Evolutionary conservation across 2,329 filamentous ascomycete genomes (phyloP), one percentile per base, ranked within the genome.

Genomic region (Clarireedia hainanense): DNA sequence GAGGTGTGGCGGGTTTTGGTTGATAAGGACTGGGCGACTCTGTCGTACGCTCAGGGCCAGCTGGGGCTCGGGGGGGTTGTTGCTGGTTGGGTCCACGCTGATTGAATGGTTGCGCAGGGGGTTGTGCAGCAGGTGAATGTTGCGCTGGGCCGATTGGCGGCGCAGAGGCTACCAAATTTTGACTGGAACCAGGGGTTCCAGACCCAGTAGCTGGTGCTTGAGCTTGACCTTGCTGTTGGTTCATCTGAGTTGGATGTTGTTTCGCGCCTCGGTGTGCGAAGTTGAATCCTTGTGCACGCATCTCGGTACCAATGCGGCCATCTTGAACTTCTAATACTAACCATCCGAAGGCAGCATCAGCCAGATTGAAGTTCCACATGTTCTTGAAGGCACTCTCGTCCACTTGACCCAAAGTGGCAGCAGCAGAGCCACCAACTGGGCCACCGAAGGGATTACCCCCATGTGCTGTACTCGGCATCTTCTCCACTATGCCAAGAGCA

Each of bases 311-410:
- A 64, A 99, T 97, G 45, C 94, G 85, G 51, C 94, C 94, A 68
- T 91, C 89, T 69, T 99, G 94, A 58, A 99, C 86, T 71, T 99
- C 94, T 57, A 99, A 75, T 15, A 97, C 91, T 51, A 99, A 79
- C 79, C 91, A 99, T 59, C 94, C 94, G 70, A 97, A 99, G 20
- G 94, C 92, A 55, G 94, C 94, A 75, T 99, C 94, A 30, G 94
- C 94, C 63, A 99, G 74, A 72, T 97, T 97, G 75, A 99, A 99
- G 73, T 99, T 99, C 94, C 94, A 99, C 94, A 97, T 97, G 71
- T 99, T 99, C 78, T 99, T 99, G 81, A 99, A 99, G 1, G 94
- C 94, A 67, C 91, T 96, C 76, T 99, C 94, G 61, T 99, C 94
- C 17, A 99, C 91, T 68, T 95, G 89, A 34, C 94, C 94, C 50